Conservation (phyloP, 129 eudicot genomes). For the Sambucus nigra region DNA sequence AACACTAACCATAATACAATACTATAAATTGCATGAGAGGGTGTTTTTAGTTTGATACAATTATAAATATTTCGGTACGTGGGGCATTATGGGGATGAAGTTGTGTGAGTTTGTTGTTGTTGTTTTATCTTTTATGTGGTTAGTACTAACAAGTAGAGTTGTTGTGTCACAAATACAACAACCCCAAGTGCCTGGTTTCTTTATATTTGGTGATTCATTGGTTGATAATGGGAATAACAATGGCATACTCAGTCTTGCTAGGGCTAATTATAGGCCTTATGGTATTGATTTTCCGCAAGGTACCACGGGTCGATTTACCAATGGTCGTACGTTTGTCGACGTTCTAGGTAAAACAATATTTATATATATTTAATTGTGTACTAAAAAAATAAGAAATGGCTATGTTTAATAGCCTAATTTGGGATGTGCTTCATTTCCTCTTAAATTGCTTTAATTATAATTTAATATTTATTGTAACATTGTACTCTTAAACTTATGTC, state of each 20-base stretch:
- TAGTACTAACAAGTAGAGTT: background rate
- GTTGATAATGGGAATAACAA: constrained; percentile 94
- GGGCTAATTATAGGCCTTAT: constrained; percentile 79
- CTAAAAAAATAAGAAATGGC: no score
- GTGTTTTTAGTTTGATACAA: background rate
- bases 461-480: no score
- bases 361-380: no score
- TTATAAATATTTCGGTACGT: background rate
- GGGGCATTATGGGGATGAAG: background rate
- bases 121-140: background rate
- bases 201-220: constrained; percentile 78
- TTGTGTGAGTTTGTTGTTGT: background rate
- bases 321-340: constrained; percentile 83
- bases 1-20: no score
- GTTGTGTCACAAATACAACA: constrained; percentile 5
- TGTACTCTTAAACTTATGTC: no score
- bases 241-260: constrained; percentile 53
- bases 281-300: constrained; percentile 83
- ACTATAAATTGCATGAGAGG: background rate
- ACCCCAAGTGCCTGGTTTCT: constrained; percentile 67
- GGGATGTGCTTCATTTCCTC: no score
- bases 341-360: constrained; percentile 37
- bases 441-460: no score
- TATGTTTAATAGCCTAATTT: no score
- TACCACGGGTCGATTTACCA: constrained; percentile 70